phyloP scores from a whole-genome alignment of 2,329 filamentous ascomycete species.

The Talaromyces verruculosus region DNA sequence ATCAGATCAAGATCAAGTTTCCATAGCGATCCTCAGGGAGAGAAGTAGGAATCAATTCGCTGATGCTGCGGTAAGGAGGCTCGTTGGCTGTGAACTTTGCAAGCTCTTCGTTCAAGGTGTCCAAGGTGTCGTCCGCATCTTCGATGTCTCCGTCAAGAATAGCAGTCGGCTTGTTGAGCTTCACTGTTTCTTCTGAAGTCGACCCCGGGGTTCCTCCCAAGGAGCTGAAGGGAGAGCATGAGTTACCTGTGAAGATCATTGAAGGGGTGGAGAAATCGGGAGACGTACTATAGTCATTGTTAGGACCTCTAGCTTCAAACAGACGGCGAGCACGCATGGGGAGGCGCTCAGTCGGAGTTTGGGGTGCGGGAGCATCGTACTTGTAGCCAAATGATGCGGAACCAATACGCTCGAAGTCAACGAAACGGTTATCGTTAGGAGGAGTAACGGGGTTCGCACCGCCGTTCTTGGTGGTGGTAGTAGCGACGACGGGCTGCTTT shows the following conservation, averaged over 20 bases:
- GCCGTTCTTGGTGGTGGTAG: not conserved
- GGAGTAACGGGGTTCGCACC: constrained; percentile 10
- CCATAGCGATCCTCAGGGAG: constrained; percentile 19
- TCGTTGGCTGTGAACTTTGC: constrained; percentile 1
- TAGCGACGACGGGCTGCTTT: constrained; percentile 14
- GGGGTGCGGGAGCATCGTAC: constrained; percentile 18
- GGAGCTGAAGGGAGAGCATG: constrained; percentile 19
- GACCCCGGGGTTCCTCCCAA: constrained; percentile 18
- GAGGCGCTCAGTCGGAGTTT: constrained; percentile 14
- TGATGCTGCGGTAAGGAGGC: constrained; percentile 17
- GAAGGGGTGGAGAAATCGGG: constrained; percentile 14
- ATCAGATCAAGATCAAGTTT: constrained; percentile 19
- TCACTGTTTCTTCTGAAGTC: constrained; percentile 5
- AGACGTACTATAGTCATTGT: constrained; percentile 21
- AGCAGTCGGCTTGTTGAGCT: not conserved
- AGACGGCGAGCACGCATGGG: constrained; percentile 16
- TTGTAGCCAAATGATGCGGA: constrained; percentile 16
- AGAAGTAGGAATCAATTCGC: constrained; percentile 19
- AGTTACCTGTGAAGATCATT: constrained; percentile 14
- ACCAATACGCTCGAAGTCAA: constrained; percentile 16
- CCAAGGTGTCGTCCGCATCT: constrained; percentile 11
- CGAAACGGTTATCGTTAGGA: not conserved
- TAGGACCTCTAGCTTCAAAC: constrained; percentile 18
- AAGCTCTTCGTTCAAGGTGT: constrained; percentile 12
- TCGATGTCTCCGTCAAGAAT: constrained; percentile 6